Base-by-base conservation (phyloP, 2,329 filamentous ascomycete genomes). In the Paraphoma chrysanthemicola region DNA sequence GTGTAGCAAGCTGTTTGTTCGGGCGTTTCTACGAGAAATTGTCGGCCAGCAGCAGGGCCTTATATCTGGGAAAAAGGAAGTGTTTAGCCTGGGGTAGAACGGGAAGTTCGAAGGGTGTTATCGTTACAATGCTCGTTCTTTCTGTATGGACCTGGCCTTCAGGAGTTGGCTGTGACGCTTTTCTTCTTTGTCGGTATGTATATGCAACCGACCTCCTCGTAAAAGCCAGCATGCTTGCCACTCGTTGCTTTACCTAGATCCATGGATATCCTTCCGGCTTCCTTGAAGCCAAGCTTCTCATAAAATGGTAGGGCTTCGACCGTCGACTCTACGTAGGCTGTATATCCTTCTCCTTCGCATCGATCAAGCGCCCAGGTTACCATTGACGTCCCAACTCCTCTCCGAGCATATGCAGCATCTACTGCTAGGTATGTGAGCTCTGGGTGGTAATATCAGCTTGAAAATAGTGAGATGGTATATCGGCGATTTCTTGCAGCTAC, bases 391-490 rank as follows among this genome's bases (percentile, higher is more conserved):
- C 56, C 56, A 11, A 55, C 38, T 16, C 56, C 56, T 16, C 31
- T 48, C 9, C 52, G 52, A 33, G 39, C 44, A 46, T 55, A 41
- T 33, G 28, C 39, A n/a, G 52, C 18, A 16, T 52, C 50, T 23
- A 58, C 48, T 8, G 52, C 56, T 38, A 58, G 48, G 47, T 53
- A 58, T 36, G 44, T 44, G 16, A 58, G 56, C 29, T 58, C 56
- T 58, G 28, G 33, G 18, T 16, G 12, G 17, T 16, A 3, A 28
- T 41, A 23, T 18, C 17, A 50, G 43, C 30, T 36, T 6, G 38
- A 38, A 16, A 12, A 23, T 18, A 33, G 33, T 17, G 9, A n/a
- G 30, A 16, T 28, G 5, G 12, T 5, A 29, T 42, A 23, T 23
- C 23, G 23, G 23, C 23, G 23, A 23, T 3, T 23, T 23, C 23